phyloP scores from a whole-genome alignment of 306 rosid genomes.

The Dalbergia cochinchinensis region DNA sequence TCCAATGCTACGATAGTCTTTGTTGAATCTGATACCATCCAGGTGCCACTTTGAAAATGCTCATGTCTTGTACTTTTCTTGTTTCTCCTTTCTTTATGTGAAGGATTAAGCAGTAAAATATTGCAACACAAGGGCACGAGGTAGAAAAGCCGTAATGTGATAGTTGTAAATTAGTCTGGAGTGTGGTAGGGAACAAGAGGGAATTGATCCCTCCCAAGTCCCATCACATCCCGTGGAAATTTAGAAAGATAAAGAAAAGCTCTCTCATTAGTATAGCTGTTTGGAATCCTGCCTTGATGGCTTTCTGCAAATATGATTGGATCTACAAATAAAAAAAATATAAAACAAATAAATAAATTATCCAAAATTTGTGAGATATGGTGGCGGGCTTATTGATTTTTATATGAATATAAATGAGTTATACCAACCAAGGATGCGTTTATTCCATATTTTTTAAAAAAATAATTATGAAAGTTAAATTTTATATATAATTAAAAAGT shows the following conservation, averaged over 20 bases:
- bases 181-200: conserved; percentile 40
- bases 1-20: conserved; percentile 19
- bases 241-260: background rate
- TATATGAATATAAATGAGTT: no score
- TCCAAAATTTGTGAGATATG: no score
- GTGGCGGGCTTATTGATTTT: no score
- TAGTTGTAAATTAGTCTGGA: conserved; percentile 29
- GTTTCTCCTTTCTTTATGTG: background rate
- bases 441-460: no score
- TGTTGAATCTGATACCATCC: conserved; percentile 47
- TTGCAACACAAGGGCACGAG: background rate
- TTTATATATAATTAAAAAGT: no score
- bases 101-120: background rate
- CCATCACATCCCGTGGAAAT: conserved; percentile 41
- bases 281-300: conserved; percentile 46
- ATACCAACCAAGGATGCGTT: no score
- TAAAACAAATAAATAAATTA: no score
- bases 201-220: conserved; percentile 73
- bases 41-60: conserved; percentile 3
- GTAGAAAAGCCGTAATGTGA: conserved; percentile 25
- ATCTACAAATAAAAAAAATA: conserved; percentile 14
- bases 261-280: background rate
- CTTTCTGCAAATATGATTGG: conserved; percentile 36
- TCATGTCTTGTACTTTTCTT: background rate
- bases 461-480: no score